These are phyloP conservation scores for Alternaria angustiovoidea DNA, from an alignment of 2,329 filamentous ascomycete species.

Conservation along the genomic window DNA sequence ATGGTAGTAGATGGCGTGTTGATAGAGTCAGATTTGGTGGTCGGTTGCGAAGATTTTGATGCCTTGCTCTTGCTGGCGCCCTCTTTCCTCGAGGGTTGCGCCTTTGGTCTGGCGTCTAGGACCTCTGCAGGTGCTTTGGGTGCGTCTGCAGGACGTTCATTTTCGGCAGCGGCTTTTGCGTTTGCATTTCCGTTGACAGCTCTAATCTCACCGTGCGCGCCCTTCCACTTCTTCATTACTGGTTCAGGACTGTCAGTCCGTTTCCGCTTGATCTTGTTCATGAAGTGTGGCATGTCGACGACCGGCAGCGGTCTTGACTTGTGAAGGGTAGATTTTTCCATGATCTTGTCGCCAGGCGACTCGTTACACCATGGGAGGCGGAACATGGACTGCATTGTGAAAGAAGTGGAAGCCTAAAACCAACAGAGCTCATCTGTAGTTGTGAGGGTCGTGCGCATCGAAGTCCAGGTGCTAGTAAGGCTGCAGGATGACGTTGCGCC, in stretches of 20 bases:
- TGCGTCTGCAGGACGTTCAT: conserved; percentile 24
- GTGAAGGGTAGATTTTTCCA: conserved; percentile 53
- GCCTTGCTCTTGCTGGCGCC: conserved; percentile 41
- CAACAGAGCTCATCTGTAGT: conserved; percentile 52
- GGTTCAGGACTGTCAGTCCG: conserved; percentile 59
- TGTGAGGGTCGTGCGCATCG: conserved; percentile 43
- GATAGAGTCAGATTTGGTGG: conserved; percentile 34
- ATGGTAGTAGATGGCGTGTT: conserved; percentile 35
- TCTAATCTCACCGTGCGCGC: conserved; percentile 44
- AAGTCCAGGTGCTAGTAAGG: conserved; percentile 35
- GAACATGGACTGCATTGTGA: conserved; percentile 61
- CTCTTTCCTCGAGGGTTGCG: conserved; percentile 42
- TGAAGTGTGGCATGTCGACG: conserved; percentile 55
- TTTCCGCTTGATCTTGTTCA: conserved; percentile 67
- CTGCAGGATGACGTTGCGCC: conserved; percentile 45
- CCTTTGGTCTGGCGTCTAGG: conserved; percentile 38
- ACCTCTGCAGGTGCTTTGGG: conserved; percentile 30
- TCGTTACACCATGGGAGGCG: conserved; percentile 59
- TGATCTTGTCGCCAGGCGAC: conserved; percentile 53
- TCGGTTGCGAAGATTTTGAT: conserved; percentile 30
- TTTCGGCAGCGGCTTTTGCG: conserved; percentile 25
- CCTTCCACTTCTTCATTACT: conserved; percentile 52
- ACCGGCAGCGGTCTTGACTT: conserved; percentile 55
- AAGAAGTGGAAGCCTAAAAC: conserved; percentile 46
- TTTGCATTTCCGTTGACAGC: conserved; percentile 19